Evolutionary conservation across 495 filamentous ascomycete species (phyloP), one percentile per base, ranked within the genome.

Genomic region (Aspergillus affinis): DNA sequence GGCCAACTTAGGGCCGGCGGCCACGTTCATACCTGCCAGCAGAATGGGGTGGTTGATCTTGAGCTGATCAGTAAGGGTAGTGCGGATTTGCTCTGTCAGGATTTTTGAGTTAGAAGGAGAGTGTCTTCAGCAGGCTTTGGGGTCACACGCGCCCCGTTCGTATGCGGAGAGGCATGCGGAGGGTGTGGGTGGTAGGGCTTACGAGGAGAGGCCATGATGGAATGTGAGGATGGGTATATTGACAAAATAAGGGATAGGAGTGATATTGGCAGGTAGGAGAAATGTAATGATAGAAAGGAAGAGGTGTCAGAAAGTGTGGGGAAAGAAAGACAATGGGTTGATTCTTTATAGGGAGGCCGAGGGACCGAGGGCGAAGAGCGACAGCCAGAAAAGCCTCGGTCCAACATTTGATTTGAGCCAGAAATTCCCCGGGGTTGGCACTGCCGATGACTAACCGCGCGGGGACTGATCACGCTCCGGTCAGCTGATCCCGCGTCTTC

Each of bases 11-110:
- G 95, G 95, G 51, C 94, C 94, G 52, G 94, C 95, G 51, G 94
- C 95, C 60, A 98, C 95, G 82, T 98, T 98, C 94, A 98, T 98
- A 68, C 94, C 94, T 63, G 94, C 94, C 61, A 98, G 87, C 69
- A 98, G 81, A 71, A 98, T 81, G 30, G 94, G 94, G 78, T 98
- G 94, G 68, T 97, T 92, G 82, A 98, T 97, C 83, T 89, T 89
- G 77, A 98, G 88, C 63, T 96, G 90, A 83, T 95, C 92, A 65
- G 94, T 98, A 70, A 92, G 79, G 54, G 90, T 85, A 36, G 93
- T 98, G 65, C 88, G 88, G 75, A 96, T 87, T 79, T 88, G 79
- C 78, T 94, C 91, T 95, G 76, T 47, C 20, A 18, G 29, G 36
- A 51, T 20, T 21, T 57, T 23, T 56, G 47, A 49, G 61, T 78